Evolutionary conservation across 805 yeast species (phyloP), one percentile per base, ranked within the genome.

Genomic region (Naumovozyma castellii): DNA sequence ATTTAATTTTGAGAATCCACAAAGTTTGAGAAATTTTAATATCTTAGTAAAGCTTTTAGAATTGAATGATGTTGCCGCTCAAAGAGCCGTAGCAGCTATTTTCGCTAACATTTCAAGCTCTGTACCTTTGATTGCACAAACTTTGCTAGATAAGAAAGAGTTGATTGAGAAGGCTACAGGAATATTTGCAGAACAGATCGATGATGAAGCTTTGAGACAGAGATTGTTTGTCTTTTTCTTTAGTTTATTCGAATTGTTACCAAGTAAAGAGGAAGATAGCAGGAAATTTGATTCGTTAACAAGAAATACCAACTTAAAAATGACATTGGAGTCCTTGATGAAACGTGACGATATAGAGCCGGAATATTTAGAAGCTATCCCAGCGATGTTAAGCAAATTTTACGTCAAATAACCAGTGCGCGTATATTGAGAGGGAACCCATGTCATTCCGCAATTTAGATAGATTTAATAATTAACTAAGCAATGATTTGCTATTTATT

Each of bases 1-100:
- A 48, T 82, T 82, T 63, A 76, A 80, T 48, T 64, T 75, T 13
- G 71, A 64, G 9, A 55, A 56, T 10, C 52, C 57, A 18, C 46
- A 50, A 5, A 62, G 68, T 40, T 54, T 57, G 32, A 57, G 53
- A 38, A 69, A 71, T 44, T 75, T 69, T 40, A 62, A 63, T 6
- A 51, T 64, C 0, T 40, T 71, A 14, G 69, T 67, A 3, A 69
- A 68, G 45, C 51, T 68, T 40, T 57, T 67, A 36, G 54, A 62
- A 34, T 45, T 69, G 20, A 56, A 57, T 4, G 72, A 72, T 43
- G 3, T 51, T 1, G 55, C 59, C 22, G 62, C 76, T 0, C 77
- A 72, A 46, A 47, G 65, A 32, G 67, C 68, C 2, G 68, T 65
- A 1, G 58, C 64, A 5, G 64, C 65, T 2, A 54, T 65, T 2